Evolutionary conservation across 768 basidiomycete genomes (phyloP).

Genomic region (Psilocybe azurescens): DNA sequence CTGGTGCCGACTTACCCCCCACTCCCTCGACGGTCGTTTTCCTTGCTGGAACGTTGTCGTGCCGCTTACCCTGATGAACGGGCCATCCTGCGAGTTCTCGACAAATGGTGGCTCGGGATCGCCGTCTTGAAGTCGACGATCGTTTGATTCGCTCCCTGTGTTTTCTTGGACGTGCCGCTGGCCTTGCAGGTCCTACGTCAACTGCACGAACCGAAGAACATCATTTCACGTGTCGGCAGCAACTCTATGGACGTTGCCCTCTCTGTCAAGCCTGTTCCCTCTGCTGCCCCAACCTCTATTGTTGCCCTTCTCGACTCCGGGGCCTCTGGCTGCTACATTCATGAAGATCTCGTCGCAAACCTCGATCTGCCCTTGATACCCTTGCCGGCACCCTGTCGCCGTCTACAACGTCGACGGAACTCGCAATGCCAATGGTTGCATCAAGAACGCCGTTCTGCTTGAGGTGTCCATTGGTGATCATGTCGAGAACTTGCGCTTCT

Average conservation of each 20-base stretch:
- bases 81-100: background rate
- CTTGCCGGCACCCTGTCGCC: slow-evolving; percentile 9
- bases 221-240: background rate
- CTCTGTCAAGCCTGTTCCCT: background rate
- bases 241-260: background rate
- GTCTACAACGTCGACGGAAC: slow-evolving; percentile 21
- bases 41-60: background rate
- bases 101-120: background rate
- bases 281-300: background rate
- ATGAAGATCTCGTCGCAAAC: background rate
- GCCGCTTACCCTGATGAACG: background rate
- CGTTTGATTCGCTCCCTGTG: slow-evolving; percentile 2
- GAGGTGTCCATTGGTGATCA: too few relatives aligned
- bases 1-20: background rate
- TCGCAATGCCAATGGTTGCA: too few relatives aligned
- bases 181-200: slow-evolving; percentile 2
- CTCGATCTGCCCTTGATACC: background rate
- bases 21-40: background rate
- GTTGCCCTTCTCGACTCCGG: slow-evolving; percentile 18
- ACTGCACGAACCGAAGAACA: background rate
- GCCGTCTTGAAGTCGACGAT: background rate
- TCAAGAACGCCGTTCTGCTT: too few relatives aligned
- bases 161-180: background rate
- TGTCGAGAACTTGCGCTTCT: too few relatives aligned
- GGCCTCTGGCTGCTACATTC: slow-evolving; percentile 12